These are phyloP conservation scores for Selaginella tamariscina DNA, from an alignment of 75 land plant genomes.

Conservation along the genomic window DNA sequence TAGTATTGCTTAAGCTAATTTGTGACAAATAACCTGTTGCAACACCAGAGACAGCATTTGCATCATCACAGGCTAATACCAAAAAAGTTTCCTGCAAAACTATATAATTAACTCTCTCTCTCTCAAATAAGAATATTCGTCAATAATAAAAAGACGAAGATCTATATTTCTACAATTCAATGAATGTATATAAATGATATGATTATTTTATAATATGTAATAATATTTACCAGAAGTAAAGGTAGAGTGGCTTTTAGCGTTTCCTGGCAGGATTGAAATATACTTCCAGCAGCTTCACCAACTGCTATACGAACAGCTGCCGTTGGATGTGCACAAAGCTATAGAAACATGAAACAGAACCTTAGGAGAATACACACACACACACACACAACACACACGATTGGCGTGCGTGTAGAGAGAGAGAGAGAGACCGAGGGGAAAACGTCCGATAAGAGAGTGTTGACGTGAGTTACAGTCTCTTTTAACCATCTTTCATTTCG, in stretches of 20 bases:
- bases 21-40: constrained; percentile 31
- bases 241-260: constrained; percentile 49
- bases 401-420: too few species aligned
- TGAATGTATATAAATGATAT: too few species aligned
- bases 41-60: constrained; percentile 43
- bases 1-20: neutral
- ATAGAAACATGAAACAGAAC: constrained; percentile 5
- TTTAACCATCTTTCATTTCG: constrained; percentile 65
- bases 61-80: constrained; percentile 69
- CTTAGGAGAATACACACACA: too few species aligned
- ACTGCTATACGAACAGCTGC: constrained; percentile 57
- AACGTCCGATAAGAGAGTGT: constrained; percentile 42
- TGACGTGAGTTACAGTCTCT: constrained; percentile 43
- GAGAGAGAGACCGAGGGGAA: constrained; percentile 50
- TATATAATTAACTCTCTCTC: neutral
- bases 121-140: neutral
- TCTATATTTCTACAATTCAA: too few species aligned
- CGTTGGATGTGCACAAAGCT: constrained; percentile 71
- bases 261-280: constrained; percentile 44
- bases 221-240: constrained; percentile 67
- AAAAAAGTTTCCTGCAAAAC: constrained; percentile 83
- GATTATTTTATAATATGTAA: too few species aligned
- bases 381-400: too few species aligned
- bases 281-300: constrained; percentile 40
- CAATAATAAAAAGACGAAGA: too few species aligned